Evolutionary conservation across 1,284 basidiomycete genomes (phyloP).

Genomic region (Neonothopanus nambi): DNA sequence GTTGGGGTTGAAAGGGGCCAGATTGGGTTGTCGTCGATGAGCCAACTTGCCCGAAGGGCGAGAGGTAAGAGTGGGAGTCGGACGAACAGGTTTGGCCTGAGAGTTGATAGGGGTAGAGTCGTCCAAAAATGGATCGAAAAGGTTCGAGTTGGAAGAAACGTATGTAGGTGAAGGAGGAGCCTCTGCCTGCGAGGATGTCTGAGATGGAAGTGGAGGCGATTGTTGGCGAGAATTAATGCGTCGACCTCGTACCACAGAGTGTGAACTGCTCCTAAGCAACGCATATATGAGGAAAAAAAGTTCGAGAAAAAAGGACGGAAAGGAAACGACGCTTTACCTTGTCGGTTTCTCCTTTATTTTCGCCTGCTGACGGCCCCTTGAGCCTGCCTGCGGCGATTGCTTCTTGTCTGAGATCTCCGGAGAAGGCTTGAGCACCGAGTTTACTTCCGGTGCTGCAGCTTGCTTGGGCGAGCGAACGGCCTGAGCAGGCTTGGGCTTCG

Average conservation of each 20-base stretch:
- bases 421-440: constrained; percentile 9
- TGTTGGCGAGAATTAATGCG: constrained; percentile 54
- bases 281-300: background rate
- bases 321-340: constrained; percentile 23
- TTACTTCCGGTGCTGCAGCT: constrained; percentile 18
- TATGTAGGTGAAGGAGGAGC: constrained; percentile 34
- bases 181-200: constrained; percentile 63
- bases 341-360: constrained; percentile 28
- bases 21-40: constrained; percentile 47
- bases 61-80: constrained; percentile 40
- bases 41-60: constrained; percentile 55
- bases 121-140: constrained; percentile 60
- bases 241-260: constrained; percentile 44
- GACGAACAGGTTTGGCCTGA: constrained; percentile 30
- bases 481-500: constrained; percentile 26
- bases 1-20: constrained; percentile 20
- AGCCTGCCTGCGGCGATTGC: background rate
- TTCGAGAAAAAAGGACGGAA: constrained; percentile 1
- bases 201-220: constrained; percentile 46
- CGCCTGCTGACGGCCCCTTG: constrained; percentile 12
- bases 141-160: constrained; percentile 38
- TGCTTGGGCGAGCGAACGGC: constrained; percentile 29
- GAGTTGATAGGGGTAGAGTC: constrained; percentile 24
- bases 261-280: constrained; percentile 45
- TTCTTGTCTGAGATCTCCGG: constrained; percentile 14